Evolutionary conservation across 1,284 basidiomycete species (phyloP).

Genomic region (Xerocomus minutiporus): DNA sequence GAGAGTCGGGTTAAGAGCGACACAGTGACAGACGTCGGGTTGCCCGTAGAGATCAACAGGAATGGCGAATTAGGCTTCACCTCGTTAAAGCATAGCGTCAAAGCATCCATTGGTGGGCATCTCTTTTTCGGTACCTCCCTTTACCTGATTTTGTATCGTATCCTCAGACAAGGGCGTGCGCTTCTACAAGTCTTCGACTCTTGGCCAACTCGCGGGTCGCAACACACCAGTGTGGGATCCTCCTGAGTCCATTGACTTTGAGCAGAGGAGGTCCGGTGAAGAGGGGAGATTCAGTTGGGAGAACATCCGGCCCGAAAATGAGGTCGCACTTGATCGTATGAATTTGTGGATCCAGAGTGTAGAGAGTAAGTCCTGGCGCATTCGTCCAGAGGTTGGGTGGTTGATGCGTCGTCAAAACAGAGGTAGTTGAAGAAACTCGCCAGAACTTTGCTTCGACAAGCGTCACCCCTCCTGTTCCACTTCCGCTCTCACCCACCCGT

Average conservation of each 20-base stretch:
- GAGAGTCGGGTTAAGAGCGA: slow-evolving; percentile 6
- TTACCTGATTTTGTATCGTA: background rate
- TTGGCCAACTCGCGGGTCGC: slow-evolving; percentile 41
- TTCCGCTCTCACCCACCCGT: slow-evolving; percentile 51
- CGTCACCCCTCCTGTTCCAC: slow-evolving; percentile 47
- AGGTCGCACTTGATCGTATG: slow-evolving; percentile 59
- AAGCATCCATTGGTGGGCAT: slow-evolving; percentile 60
- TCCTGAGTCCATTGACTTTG: slow-evolving; percentile 33
- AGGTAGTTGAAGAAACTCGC: slow-evolving; percentile 70
- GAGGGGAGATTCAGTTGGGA: slow-evolving; percentile 35
- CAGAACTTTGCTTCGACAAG: slow-evolving; percentile 58
- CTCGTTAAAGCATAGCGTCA: slow-evolving; percentile 60
- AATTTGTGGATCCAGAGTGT: slow-evolving; percentile 72
- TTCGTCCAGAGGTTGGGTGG: background rate
- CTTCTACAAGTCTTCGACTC: slow-evolving; percentile 49
- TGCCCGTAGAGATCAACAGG: slow-evolving; percentile 24
- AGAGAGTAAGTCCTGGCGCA: slow-evolving; percentile 54
- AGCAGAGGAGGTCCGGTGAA: slow-evolving; percentile 30
- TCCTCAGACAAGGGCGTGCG: slow-evolving; percentile 42
- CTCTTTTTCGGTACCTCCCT: background rate
- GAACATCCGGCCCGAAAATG: slow-evolving; percentile 31
- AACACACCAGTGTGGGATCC: slow-evolving; percentile 38
- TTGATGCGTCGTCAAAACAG: slow-evolving; percentile 36
- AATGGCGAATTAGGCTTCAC: slow-evolving; percentile 26
- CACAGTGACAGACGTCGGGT: slow-evolving; percentile 20